A percentile compares a stretch with the other conserved stretches of the same genome.
phyloP scores from a whole-genome alignment of 2,329 filamentous ascomycete species.

The Mycosphaerella arachidis region DNA sequence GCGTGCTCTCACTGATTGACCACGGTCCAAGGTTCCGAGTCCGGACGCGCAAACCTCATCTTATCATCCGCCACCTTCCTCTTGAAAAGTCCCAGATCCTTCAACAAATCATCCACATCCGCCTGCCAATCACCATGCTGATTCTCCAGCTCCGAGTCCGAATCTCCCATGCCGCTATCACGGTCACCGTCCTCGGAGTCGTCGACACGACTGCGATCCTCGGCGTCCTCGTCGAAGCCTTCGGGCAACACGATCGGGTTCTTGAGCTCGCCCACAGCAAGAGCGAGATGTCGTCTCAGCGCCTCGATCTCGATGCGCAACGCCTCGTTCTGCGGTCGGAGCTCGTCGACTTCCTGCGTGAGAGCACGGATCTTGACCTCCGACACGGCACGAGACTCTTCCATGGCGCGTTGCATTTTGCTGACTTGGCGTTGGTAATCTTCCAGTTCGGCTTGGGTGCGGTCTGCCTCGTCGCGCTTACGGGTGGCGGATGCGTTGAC shows the following conservation, averaged over 20 bases:
- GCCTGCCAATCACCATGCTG: constrained; percentile 57
- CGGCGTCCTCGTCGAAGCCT: constrained; percentile 32
- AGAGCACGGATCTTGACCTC: constrained; percentile 92
- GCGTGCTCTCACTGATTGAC: not conserved
- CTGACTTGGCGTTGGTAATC: constrained; percentile 90
- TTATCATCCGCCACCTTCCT: constrained; percentile 83
- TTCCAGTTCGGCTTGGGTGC: constrained; percentile 79
- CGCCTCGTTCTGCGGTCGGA: constrained; percentile 53
- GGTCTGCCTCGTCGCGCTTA: constrained; percentile 67
- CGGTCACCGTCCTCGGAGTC: constrained; percentile 54
- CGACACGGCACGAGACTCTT: constrained; percentile 82
- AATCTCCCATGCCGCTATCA: constrained; percentile 51
- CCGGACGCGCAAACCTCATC: constrained; percentile 49
- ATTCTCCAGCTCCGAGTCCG: constrained; percentile 43
- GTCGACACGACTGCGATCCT: constrained; percentile 19
- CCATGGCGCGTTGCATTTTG: constrained; percentile 91
- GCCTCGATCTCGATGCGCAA: constrained; percentile 72
- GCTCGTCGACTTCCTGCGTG: constrained; percentile 48
- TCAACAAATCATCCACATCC: constrained; percentile 78
- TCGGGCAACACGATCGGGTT: constrained; percentile 73
- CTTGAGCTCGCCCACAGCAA: constrained; percentile 79
- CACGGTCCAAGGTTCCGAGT: not conserved
- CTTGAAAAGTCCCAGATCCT: constrained; percentile 74
- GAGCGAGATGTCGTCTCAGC: constrained; percentile 76
- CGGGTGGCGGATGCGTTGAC: constrained; percentile 55